Conservation (phyloP, 1,284 basidiomycete genomes). For the Lentinus polychrous region DNA sequence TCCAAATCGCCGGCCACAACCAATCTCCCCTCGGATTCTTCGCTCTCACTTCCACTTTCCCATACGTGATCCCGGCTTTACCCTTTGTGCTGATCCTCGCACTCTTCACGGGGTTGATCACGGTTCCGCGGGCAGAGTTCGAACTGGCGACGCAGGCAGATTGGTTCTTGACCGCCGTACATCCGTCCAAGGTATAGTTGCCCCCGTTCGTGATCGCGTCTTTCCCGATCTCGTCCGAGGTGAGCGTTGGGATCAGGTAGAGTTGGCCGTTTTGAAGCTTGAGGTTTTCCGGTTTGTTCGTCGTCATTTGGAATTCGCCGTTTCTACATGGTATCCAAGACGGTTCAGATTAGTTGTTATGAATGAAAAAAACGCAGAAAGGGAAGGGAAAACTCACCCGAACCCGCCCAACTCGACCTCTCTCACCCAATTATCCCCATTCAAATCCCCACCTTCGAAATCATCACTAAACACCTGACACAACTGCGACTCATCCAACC, state of each 20-base stretch:
- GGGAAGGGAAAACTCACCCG: slow-evolving; percentile 36
- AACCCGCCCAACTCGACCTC: slow-evolving; percentile 74
- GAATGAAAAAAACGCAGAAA: neutral
- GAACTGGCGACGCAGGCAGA: slow-evolving; percentile 37
- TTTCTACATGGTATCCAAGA: slow-evolving; percentile 36
- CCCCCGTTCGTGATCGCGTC: slow-evolving; percentile 54
- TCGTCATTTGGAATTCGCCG: slow-evolving; percentile 79
- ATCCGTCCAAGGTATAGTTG: slow-evolving; percentile 60
- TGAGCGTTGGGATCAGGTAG: slow-evolving; percentile 79
- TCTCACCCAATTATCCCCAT: slow-evolving; percentile 50
- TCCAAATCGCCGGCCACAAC: slow-evolving; percentile 85
- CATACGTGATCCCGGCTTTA: slow-evolving; percentile 57
- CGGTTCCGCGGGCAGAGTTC: slow-evolving; percentile 29
- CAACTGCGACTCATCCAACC: slow-evolving; percentile 33
- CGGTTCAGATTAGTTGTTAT: neutral
- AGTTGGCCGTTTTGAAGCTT: slow-evolving; percentile 64
- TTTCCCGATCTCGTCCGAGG: slow-evolving; percentile 54
- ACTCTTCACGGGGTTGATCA: slow-evolving; percentile 73
- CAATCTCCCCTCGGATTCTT: slow-evolving; percentile 44
- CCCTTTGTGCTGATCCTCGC: slow-evolving; percentile 67
- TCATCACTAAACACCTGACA: slow-evolving; percentile 68
- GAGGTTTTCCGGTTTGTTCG: slow-evolving; percentile 55
- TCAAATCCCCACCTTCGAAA: slow-evolving; percentile 41
- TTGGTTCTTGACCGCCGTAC: slow-evolving; percentile 41
- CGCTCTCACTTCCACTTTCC: slow-evolving; percentile 62